phyloP scores from a whole-genome alignment of 2,329 filamentous ascomycete genomes.

The Fulvia fulva region DNA sequence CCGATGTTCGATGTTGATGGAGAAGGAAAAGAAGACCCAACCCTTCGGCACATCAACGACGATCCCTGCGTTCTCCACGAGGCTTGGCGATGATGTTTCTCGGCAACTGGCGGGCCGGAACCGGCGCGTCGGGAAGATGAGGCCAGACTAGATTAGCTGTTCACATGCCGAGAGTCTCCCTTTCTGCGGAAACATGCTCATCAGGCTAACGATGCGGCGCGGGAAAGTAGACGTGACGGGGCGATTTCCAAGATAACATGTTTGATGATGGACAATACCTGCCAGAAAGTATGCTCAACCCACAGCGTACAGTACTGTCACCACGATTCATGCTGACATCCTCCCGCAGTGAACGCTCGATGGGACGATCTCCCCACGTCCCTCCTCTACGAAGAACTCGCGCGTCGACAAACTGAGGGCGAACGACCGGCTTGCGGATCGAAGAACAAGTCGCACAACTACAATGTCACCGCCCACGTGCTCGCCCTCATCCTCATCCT shows the following conservation, averaged over 20 bases:
- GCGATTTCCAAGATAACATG: background rate
- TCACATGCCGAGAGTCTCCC: background rate
- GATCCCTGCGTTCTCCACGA: background rate
- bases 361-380: slow-evolving; percentile 41
- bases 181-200: background rate
- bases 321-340: slow-evolving; percentile 10
- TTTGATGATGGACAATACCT: background rate
- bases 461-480: slow-evolving; percentile 56
- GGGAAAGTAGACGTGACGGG: background rate
- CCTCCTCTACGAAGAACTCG: slow-evolving; percentile 48
- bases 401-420: slow-evolving; percentile 44
- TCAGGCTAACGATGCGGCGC: background rate
- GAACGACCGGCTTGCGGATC: slow-evolving; percentile 52
- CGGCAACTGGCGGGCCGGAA: background rate
- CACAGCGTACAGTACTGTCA: background rate
- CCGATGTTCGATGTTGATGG: background rate
- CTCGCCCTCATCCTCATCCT: slow-evolving; percentile 57
- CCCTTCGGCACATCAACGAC: background rate
- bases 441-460: slow-evolving; percentile 43
- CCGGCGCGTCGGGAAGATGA: background rate
- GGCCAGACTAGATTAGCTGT: background rate
- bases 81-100: background rate
- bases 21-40: background rate
- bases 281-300: background rate
- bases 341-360: slow-evolving; percentile 18